A percentile compares a stretch with the other conserved stretches of the same genome.
These are phyloP conservation scores for Cajanus cajan DNA, from an alignment of 306 rosid species.

Conservation along the genomic window DNA sequence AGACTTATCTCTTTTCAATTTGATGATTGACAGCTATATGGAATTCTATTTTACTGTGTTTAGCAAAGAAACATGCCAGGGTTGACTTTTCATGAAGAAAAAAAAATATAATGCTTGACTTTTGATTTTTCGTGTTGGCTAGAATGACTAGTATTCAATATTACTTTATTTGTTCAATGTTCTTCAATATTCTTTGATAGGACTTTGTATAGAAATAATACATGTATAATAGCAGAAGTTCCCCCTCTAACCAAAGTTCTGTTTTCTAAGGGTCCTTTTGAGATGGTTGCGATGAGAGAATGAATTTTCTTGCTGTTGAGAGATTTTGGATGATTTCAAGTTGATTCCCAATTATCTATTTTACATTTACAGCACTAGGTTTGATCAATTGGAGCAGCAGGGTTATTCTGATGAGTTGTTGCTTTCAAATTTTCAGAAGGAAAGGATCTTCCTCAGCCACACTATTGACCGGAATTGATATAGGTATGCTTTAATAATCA, in stretches of 20 bases:
- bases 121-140: background rate
- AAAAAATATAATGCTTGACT: background rate
- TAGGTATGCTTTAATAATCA: constrained; percentile 37
- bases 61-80: background rate
- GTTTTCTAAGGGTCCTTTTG: background rate
- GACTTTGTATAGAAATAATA: background rate
- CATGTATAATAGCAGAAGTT: background rate
- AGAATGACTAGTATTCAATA: background rate
- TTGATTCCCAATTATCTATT: constrained; percentile 27
- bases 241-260: background rate
- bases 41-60: background rate
- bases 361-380: constrained; percentile 29
- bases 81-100: background rate
- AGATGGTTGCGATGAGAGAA: background rate
- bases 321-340: background rate
- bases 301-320: background rate
- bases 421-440: constrained; percentile 38
- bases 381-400: constrained; percentile 37
- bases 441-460: constrained; percentile 38
- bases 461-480: constrained; percentile 33
- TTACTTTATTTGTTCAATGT: background rate
- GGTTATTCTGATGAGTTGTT: constrained; percentile 59
- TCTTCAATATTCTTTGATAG: background rate
- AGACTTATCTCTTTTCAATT: background rate
- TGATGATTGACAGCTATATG: background rate